Percentiles rank a stretch among this genome's conserved stretches.
phyloP scores from a whole-genome alignment of 2,329 filamentous ascomycete genomes.

The Colletotrichum orchidophilum region DNA sequence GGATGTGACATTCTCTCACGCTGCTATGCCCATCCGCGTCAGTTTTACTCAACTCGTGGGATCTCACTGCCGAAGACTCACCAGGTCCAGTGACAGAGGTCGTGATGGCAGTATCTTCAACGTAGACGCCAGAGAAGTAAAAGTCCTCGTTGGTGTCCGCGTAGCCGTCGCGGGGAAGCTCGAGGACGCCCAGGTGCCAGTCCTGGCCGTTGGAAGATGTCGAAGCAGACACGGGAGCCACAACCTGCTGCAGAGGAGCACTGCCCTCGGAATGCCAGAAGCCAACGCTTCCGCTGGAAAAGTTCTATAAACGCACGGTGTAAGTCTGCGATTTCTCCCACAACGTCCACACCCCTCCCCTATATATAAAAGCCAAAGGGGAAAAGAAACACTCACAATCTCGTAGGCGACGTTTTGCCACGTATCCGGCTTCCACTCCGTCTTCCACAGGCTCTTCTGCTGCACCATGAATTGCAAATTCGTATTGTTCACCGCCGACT shows the following conservation, averaged over 20 bases:
- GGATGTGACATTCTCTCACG: background rate
- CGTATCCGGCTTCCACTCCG: slow-evolving; percentile 66
- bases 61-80: background rate
- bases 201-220: slow-evolving; percentile 75
- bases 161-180: slow-evolving; percentile 67
- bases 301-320: slow-evolving; percentile 54
- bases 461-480: slow-evolving; percentile 73
- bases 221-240: slow-evolving; percentile 66
- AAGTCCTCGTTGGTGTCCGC: slow-evolving; percentile 69
- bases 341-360: background rate
- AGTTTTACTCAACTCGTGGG: background rate
- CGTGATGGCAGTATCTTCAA: slow-evolving; percentile 59
- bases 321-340: background rate
- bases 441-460: slow-evolving; percentile 69
- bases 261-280: slow-evolving; percentile 77
- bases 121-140: slow-evolving; percentile 77
- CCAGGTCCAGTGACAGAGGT: slow-evolving; percentile 43
- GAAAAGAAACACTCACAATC: slow-evolving; percentile 54
- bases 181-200: slow-evolving; percentile 77
- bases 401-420: slow-evolving; percentile 83
- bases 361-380: background rate
- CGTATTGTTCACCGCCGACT: slow-evolving; percentile 54
- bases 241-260: slow-evolving; percentile 64
- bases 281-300: slow-evolving; percentile 66
- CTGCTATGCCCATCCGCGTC: background rate